phyloP scores from a whole-genome alignment of 2,329 filamentous ascomycete genomes.

The Paecilomyces sp. region DNA sequence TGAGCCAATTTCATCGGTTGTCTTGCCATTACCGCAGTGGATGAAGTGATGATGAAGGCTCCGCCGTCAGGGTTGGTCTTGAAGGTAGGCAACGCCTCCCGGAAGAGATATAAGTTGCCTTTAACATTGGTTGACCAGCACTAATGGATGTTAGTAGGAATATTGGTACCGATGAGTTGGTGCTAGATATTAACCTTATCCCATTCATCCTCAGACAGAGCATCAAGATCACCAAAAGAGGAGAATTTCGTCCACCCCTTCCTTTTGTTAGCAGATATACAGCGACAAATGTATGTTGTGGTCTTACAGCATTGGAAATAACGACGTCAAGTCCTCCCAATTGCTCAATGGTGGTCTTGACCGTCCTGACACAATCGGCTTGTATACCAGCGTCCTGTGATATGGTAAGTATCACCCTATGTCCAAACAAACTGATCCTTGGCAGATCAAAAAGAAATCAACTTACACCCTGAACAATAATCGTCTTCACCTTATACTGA shows the following conservation, averaged over 20 bases:
- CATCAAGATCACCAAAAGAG: conserved; percentile 51
- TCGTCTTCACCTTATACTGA: conserved; percentile 45
- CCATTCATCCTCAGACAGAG: conserved; percentile 56
- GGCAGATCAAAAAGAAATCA: background rate
- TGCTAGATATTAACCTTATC: conserved; percentile 44
- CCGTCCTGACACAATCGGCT: conserved; percentile 51
- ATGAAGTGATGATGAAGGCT: conserved; percentile 56
- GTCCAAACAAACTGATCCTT: background rate
- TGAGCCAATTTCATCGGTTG: background rate
- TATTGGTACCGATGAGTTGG: conserved; percentile 12
- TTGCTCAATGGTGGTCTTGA: conserved; percentile 51
- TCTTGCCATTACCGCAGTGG: conserved; percentile 45
- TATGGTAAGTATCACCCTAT: background rate
- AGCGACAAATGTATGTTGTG: background rate
- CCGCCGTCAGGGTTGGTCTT: conserved; percentile 57
- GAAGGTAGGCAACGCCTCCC: conserved; percentile 52
- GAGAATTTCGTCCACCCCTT: conserved; percentile 58
- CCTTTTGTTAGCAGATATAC: background rate
- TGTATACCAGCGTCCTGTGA: conserved; percentile 54
- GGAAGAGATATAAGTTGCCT: conserved; percentile 47
- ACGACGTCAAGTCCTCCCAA: conserved; percentile 69
- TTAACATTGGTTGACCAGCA: conserved; percentile 60
- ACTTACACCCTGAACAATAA: conserved; percentile 55
- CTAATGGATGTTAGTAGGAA: conserved; percentile 19
- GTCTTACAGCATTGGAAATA: conserved; percentile 62